These are phyloP conservation scores for Lindgomyces ingoldianus DNA, from an alignment of 495 filamentous ascomycete genomes.

Conservation along the genomic window DNA sequence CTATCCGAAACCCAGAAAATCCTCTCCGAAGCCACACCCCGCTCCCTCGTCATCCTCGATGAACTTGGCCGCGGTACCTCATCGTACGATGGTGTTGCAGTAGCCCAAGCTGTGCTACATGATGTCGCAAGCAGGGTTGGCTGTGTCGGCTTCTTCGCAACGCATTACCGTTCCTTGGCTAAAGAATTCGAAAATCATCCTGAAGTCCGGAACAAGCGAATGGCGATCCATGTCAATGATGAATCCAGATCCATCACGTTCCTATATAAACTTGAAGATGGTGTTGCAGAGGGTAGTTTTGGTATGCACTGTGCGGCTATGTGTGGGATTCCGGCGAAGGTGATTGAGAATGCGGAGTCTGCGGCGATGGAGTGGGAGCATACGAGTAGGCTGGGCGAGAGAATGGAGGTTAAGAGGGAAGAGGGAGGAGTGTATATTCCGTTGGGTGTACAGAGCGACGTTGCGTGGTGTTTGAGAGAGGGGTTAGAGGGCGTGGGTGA, in stretches of 20 bases:
- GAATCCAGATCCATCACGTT: slow-evolving; percentile 80
- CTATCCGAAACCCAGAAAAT: slow-evolving; percentile 98
- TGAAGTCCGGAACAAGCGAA: slow-evolving; percentile 79
- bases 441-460: slow-evolving; percentile 87
- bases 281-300: slow-evolving; percentile 95
- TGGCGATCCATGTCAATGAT: slow-evolving; percentile 96
- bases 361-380: slow-evolving; percentile 97
- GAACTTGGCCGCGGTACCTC: slow-evolving; percentile 94
- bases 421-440: slow-evolving; percentile 69
- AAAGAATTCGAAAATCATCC: slow-evolving; percentile 86
- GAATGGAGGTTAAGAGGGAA: slow-evolving; percentile 73
- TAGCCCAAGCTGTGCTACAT: slow-evolving; percentile 94
- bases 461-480: slow-evolving; percentile 74
- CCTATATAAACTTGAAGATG: slow-evolving; percentile 90
- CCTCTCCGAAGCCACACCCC: slow-evolving; percentile 88
- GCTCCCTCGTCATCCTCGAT: slow-evolving; percentile 95
- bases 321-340: slow-evolving; percentile 85
- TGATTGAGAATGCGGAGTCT: slow-evolving; percentile 82
- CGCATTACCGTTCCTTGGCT: slow-evolving; percentile 93
- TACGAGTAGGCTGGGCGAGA: slow-evolving; percentile 85
- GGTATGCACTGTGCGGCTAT: slow-evolving; percentile 99
- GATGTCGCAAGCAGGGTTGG: slow-evolving; percentile 92
- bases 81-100: slow-evolving; percentile 92
- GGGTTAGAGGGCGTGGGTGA: slow-evolving; percentile 44
- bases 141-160: slow-evolving; percentile 95